Evolutionary conservation across 2,329 filamentous ascomycete species (phyloP).

Genomic region (Coniochaeta prunicola): DNA sequence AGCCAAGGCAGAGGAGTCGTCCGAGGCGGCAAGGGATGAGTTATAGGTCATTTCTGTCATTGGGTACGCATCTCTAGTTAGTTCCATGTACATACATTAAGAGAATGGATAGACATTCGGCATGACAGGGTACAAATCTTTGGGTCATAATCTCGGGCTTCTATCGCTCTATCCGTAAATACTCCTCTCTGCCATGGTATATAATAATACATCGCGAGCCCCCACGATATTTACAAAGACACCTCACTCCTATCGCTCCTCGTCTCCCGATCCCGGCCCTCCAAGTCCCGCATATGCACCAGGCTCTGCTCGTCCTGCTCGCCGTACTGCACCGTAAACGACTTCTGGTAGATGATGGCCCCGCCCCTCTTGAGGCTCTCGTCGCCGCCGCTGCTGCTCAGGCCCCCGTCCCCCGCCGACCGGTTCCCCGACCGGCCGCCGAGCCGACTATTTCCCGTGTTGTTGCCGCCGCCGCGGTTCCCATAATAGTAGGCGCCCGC

Average conservation of each 20-base stretch:
- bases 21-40: conserved; percentile 1
- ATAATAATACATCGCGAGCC: not conserved
- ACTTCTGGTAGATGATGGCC: conserved; percentile 10
- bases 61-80: not conserved
- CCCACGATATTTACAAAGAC: not conserved
- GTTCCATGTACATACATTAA: not conserved
- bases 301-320: conserved; percentile 11
- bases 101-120: not conserved
- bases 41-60: not conserved
- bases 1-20: conserved; percentile 12
- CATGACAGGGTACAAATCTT: too few species aligned
- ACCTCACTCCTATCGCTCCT: not conserved
- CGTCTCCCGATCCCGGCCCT: not conserved
- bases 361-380: not conserved
- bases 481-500: not conserved
- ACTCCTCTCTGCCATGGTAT: not conserved
- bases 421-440: not conserved
- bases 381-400: not conserved
- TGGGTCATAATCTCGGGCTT: too few species aligned
- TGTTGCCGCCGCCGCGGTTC: too few species aligned
- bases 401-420: not conserved
- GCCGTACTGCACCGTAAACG: conserved; percentile 11
- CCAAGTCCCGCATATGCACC: conserved; percentile 11
- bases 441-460: not conserved
- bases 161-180: not conserved